Evolutionary conservation across 306 rosid species (phyloP).

Genomic region (Glycine soja): DNA sequence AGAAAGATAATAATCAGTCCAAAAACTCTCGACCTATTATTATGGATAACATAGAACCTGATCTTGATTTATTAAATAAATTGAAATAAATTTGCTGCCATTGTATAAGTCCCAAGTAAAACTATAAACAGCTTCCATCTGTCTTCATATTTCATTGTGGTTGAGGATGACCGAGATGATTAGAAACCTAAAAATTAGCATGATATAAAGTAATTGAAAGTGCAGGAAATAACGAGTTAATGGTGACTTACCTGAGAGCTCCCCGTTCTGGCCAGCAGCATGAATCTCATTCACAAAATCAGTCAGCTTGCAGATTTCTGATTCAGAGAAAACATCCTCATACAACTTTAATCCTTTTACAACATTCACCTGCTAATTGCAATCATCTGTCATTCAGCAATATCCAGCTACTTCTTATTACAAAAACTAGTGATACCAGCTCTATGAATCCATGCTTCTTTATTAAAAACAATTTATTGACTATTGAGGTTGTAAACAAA

Average conservation of each 20-base stretch:
- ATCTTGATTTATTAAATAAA: constrained; percentile 11
- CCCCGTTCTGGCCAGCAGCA: constrained; percentile 83
- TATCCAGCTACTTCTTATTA: constrained; percentile 46
- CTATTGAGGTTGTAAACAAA: constrained; percentile 43
- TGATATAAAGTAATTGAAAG: constrained; percentile 2
- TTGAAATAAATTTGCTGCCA: background rate
- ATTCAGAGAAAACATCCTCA: constrained; percentile 72
- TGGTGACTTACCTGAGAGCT: constrained; percentile 70
- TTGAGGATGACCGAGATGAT: background rate
- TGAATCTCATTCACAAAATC: constrained; percentile 78
- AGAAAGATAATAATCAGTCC: constrained; percentile 1
- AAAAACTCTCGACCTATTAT: background rate
- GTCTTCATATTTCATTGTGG: constrained; percentile 22
- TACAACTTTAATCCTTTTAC: constrained; percentile 89
- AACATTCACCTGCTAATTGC: constrained; percentile 83
- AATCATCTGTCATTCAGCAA: constrained; percentile 50
- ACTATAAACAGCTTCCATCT: background rate
- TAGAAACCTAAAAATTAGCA: background rate
- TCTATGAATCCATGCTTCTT: constrained; percentile 41
- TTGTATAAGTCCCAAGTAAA: background rate
- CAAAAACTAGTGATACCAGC: constrained; percentile 37
- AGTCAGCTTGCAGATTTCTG: constrained; percentile 71
- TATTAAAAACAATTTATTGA: constrained; percentile 35
- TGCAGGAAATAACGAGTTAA: background rate
- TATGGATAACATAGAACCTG: background rate